Evolutionary conservation across 176 grass and related monocot species (phyloP).

Genomic region (Phyllostachys edulis): DNA sequence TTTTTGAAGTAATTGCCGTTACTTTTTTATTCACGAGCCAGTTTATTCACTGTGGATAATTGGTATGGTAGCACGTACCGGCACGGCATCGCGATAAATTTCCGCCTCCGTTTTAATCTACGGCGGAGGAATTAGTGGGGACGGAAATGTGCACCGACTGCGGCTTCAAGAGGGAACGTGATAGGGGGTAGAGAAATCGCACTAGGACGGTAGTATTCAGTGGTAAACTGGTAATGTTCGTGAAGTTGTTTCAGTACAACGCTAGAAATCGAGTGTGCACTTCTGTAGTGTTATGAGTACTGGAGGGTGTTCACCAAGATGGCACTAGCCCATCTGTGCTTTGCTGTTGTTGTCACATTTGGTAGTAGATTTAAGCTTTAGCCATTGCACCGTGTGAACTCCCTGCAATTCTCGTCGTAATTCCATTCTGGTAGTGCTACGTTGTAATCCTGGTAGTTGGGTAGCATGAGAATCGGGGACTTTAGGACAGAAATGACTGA

Average conservation of each 20-base stretch:
- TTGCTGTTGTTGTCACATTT: no score
- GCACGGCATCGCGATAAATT: slow-evolving; percentile 9
- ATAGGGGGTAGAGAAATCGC: not conserved
- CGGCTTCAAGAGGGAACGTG: not conserved
- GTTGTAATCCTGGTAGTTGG: not conserved
- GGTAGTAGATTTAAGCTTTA: no score
- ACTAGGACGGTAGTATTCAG: not conserved
- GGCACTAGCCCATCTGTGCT: no score
- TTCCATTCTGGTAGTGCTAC: not conserved
- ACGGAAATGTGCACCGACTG: not conserved
- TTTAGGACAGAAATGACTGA: not conserved
- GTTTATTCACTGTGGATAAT: not conserved
- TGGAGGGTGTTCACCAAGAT: no score
- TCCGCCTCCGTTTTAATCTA: not conserved
- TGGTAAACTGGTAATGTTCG: not conserved
- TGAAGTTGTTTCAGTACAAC: not conserved
- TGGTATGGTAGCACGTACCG: not conserved
- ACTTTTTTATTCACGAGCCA: not conserved
- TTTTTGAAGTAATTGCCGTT: not conserved
- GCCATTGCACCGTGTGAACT: no score
- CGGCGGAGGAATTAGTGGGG: not conserved
- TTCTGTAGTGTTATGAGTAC: not conserved
- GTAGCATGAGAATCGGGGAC: not conserved
- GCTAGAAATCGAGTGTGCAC: not conserved
- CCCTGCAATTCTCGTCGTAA: not conserved